Base-by-base conservation (phyloP, 2,329 filamentous ascomycete genomes). In the Thelonectria rubi region DNA sequence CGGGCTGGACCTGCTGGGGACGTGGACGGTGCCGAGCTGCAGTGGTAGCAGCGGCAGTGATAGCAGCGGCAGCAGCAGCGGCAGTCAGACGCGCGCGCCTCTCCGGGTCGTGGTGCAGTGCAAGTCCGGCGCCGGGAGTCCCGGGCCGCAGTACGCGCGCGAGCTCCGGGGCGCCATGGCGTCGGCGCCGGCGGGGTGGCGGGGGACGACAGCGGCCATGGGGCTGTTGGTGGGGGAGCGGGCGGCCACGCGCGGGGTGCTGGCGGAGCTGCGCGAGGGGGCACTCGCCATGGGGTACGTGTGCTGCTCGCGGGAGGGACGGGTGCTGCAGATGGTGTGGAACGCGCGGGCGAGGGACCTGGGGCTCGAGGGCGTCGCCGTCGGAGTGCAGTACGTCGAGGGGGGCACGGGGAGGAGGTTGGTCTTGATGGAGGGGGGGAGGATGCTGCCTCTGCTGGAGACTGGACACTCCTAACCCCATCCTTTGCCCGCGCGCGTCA, bases 151-250 rank as follows among this genome's bases (percentile, higher is more conserved):
- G 32, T 79, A 87, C 48, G 78, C 92, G 9, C 85, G 91, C n/a
- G 91, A 94, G 77, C 82, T 94, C 3, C 91, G 93, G 72, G 94
- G 94, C 3, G 87, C 92, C 0, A 91, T 95, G 71, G 82, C 83
- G 1, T 88, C 88, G 12, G 91, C 91, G 7, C 93, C 93, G 1
- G 79, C 84, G 0, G 90, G 89, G 0, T 97, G 91, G 91, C 82
- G 87, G 55, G 86, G 84, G 74, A 80, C 1, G 82, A 8, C 11
- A 8, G 4, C 84, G 14, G 87, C 91, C 6, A 74, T 97, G 34
- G 94, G 88, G 0, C 72, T 97, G 15, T 77, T 97, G 55, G 89
- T 91, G 21, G 85, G 87, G 3, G 87, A 89, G 65, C 82, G 84
- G 63, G 82, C 87, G 55, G 91, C 93, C 32, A 97, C 93, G 0